phyloP scores from a whole-genome alignment of 805 yeast species.

The Kuraishia molischiana region DNA sequence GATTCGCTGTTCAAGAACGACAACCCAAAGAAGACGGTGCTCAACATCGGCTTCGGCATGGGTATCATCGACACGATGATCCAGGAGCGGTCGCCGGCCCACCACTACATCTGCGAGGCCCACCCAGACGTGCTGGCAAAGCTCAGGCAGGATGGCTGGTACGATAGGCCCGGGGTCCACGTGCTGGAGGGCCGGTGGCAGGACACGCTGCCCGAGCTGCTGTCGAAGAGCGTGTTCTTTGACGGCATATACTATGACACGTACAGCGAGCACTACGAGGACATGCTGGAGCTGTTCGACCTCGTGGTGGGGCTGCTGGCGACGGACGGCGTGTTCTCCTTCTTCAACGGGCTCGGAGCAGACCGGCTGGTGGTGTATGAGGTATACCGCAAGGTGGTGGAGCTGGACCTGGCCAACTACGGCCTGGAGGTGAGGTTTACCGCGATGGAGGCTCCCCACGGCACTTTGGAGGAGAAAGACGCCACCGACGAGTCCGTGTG shows the following conservation, averaged over 20 bases:
- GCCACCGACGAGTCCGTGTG: conserved; percentile 36
- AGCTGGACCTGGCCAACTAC: conserved; percentile 67
- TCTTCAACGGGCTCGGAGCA: conserved; percentile 87
- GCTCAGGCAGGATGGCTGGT: conserved; percentile 74
- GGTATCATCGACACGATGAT: conserved; percentile 86
- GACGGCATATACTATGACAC: conserved; percentile 94
- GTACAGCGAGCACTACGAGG: conserved; percentile 83
- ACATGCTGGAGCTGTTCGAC: conserved; percentile 82
- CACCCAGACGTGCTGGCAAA: conserved; percentile 82
- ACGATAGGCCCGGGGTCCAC: conserved; percentile 58
- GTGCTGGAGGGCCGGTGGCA: conserved; percentile 92
- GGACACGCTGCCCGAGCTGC: conserved; percentile 56
- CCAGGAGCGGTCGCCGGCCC: conserved; percentile 43
- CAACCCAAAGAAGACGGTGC: conserved; percentile 31
- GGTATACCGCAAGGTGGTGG: conserved; percentile 77
- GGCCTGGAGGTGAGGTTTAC: conserved; percentile 60
- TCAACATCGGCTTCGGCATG: conserved; percentile 95
- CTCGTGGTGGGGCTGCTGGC: conserved; percentile 70
- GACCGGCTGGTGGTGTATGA: conserved; percentile 69
- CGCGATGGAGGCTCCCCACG: conserved; percentile 35
- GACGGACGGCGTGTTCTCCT: conserved; percentile 78
- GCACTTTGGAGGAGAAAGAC: conserved; percentile 24
- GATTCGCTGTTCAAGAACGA: conserved; percentile 51
- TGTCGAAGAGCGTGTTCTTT: conserved; percentile 61
- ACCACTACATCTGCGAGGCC: conserved; percentile 87